phyloP scores from a whole-genome alignment of 192 early-diverging fungal genomes.

The Entrophospora sp. region DNA sequence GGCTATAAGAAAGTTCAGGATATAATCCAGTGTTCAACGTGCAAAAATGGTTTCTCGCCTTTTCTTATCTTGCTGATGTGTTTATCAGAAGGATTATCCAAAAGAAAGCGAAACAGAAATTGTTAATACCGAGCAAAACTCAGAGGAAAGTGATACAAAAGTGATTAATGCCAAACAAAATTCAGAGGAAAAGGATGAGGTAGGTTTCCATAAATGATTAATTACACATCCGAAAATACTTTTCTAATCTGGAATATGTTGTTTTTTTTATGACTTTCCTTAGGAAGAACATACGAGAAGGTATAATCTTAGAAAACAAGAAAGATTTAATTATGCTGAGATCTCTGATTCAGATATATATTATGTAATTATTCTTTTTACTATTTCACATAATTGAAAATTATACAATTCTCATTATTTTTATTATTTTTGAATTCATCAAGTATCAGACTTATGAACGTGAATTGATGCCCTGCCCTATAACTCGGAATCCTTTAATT shows the following conservation, averaged over 20 bases:
- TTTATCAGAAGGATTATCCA: conserved; percentile 1
- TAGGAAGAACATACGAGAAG: conserved; percentile 1
- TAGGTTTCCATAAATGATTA: conserved; percentile 14
- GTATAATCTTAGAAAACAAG: neutral
- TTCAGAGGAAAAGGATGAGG: conserved; percentile 7
- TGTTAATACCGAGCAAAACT: too few relatives aligned
- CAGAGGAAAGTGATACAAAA: neutral
- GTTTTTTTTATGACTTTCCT: conserved; percentile 8
- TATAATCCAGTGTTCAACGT: neutral
- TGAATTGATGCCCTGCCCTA: too few relatives aligned
- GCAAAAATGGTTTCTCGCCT: neutral
- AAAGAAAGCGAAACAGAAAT: too few relatives aligned
- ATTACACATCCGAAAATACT: neutral
- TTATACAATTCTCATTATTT: neutral
- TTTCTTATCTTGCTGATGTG: neutral
- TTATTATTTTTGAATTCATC: neutral
- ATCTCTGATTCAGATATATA: conserved; percentile 3
- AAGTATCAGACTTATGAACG: neutral
- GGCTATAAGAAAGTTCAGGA: too few relatives aligned
- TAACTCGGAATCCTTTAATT: neutral
- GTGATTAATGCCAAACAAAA: conserved; percentile 9
- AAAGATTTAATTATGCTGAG: conserved; percentile 2
- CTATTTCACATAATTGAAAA: neutral
- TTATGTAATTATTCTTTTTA: conserved; percentile 4
- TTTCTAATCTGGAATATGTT: conserved; percentile 10